Conservation (phyloP, 371 early-diverging fungal species). For the Thermomucor indicae-seudaticae region DNA sequence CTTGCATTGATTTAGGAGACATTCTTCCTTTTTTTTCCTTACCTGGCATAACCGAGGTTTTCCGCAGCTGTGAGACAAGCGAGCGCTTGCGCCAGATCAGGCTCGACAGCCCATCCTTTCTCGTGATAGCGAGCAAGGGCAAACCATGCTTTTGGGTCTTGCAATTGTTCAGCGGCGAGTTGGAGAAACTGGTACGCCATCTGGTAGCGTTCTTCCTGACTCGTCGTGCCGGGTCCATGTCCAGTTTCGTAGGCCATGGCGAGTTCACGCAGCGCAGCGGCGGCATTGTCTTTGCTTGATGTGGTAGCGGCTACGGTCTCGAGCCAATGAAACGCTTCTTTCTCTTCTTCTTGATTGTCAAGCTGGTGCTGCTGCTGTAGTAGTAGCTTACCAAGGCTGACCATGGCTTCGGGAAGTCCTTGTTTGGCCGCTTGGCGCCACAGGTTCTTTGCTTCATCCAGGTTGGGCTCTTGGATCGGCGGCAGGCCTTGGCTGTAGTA, state of each 20-base stretch:
- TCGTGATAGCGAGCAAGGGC: constrained; percentile 28
- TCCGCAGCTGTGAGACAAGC: constrained; percentile 21
- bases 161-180: constrained; percentile 3
- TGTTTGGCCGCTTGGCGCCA: constrained; percentile 31
- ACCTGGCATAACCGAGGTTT: constrained; percentile 21
- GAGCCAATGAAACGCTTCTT: constrained; percentile 9
- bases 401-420: constrained; percentile 32
- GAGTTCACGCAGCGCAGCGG: constrained; percentile 7
- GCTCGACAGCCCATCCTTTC: constrained; percentile 12
- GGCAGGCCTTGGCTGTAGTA: constrained; percentile 41
- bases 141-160: constrained; percentile 12
- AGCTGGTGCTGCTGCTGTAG: constrained; percentile 1
- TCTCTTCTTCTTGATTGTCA: neutral
- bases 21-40: constrained; percentile 8
- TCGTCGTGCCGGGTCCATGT: neutral
- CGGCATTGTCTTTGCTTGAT: constrained; percentile 3
- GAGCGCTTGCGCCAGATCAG: constrained; percentile 14
- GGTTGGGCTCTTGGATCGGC: constrained; percentile 18
- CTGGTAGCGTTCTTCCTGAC: constrained; percentile 4
- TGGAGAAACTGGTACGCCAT: constrained; percentile 7
- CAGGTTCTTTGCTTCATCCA: constrained; percentile 24
- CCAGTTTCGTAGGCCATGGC: constrained; percentile 6
- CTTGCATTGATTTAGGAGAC: neutral
- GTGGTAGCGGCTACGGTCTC: constrained; percentile 1
- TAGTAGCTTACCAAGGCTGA: constrained; percentile 20